Conservation (phyloP, 768 basidiomycete genomes). For the Sporobolomyces phaffii region DNA sequence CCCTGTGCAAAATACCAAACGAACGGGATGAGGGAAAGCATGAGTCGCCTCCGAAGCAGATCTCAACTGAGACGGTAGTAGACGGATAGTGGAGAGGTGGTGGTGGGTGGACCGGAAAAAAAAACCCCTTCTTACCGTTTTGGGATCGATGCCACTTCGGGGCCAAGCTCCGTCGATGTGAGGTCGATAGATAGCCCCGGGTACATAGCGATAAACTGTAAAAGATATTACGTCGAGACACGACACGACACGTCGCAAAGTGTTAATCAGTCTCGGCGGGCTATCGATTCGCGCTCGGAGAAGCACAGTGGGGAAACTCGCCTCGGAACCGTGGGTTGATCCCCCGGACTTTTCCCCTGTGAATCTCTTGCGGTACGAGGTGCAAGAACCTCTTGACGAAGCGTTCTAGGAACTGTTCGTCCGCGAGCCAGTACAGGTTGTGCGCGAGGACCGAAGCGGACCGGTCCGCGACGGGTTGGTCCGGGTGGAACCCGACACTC, state of each 20-base stretch:
- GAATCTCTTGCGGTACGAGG: slow-evolving; percentile 50
- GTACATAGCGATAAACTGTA: slow-evolving; percentile 53
- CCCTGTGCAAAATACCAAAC: slow-evolving; percentile 32
- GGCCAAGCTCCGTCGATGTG: slow-evolving; percentile 58
- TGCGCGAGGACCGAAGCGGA: slow-evolving; percentile 48
- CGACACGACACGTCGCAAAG: no score
- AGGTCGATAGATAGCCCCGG: slow-evolving; percentile 54
- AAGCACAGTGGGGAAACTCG: no score
- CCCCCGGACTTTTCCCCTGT: slow-evolving; percentile 51
- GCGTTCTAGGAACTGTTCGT: slow-evolving; percentile 49
- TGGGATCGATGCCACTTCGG: slow-evolving; percentile 50
- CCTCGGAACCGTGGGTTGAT: slow-evolving; percentile 53
- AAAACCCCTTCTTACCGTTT: no score
- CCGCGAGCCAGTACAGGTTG: slow-evolving; percentile 57
- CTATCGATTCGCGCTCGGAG: no score
- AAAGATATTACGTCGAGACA: no score
- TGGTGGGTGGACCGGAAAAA: no score
- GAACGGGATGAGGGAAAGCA: background rate
- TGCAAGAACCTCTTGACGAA: slow-evolving; percentile 51
- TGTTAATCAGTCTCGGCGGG: no score
- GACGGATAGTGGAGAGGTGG: no score
- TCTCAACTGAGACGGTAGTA: no score
- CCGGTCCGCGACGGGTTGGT: slow-evolving; percentile 50
- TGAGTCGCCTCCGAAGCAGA: no score
- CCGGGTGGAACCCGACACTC: slow-evolving; percentile 53